Evolutionary conservation across 2,329 filamentous ascomycete genomes (phyloP).

Genomic region (Stagonosporopsis tanaceti): DNA sequence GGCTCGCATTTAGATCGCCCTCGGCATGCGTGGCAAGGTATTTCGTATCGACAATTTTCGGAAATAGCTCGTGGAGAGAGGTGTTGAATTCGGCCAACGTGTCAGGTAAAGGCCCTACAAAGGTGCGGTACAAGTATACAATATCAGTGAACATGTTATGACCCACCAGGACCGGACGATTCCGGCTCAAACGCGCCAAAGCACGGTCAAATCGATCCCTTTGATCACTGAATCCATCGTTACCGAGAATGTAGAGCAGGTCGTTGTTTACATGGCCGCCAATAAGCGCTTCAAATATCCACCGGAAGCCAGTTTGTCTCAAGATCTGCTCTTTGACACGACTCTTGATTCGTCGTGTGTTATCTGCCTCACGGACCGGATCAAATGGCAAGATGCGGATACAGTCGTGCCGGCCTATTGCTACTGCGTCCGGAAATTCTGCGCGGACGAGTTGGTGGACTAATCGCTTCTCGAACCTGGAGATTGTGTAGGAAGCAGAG

Average conservation of each 20-base stretch:
- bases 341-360: constrained; percentile 47
- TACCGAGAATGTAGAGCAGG: constrained; percentile 45
- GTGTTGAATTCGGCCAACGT: constrained; percentile 62
- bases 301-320: constrained; percentile 58
- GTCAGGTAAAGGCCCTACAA: constrained; percentile 65
- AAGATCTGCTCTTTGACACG: constrained; percentile 53
- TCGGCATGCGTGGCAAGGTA: constrained; percentile 67
- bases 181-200: constrained; percentile 54
- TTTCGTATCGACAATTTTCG: constrained; percentile 68
- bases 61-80: constrained; percentile 62
- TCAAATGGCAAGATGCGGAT: constrained; percentile 55
- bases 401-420: constrained; percentile 53
- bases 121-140: constrained; percentile 69
- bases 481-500: constrained; percentile 32
- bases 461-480: constrained; percentile 68
- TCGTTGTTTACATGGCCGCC: constrained; percentile 50
- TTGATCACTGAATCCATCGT: constrained; percentile 41
- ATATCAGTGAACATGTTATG: constrained; percentile 73
- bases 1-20: constrained; percentile 59
- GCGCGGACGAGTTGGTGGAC: constrained; percentile 71
- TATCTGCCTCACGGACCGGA: constrained; percentile 54
- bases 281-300: constrained; percentile 58
- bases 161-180: constrained; percentile 64
- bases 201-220: constrained; percentile 51
- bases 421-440: constrained; percentile 62